Conservation (phyloP, 129 eudicot genomes). For the Logfia minima region DNA sequence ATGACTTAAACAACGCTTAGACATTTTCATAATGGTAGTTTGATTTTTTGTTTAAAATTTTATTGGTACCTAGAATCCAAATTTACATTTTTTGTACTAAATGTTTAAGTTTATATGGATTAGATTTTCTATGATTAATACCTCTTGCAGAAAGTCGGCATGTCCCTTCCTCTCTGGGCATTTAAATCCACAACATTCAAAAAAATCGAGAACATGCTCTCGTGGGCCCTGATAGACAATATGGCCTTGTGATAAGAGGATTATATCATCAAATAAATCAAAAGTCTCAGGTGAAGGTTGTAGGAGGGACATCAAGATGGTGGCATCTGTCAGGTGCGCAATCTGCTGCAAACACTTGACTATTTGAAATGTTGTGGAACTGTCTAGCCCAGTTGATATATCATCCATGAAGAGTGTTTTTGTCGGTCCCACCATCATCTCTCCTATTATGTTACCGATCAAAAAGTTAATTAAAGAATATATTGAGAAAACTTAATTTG, state of each 20-base stretch:
- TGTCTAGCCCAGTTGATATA: slow-evolving; percentile 94
- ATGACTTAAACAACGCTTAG: no score
- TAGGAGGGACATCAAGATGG: slow-evolving; percentile 84
- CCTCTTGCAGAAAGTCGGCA: slow-evolving; percentile 99
- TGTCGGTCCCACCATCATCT: slow-evolving; percentile 92
- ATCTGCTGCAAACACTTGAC: slow-evolving; percentile 93
- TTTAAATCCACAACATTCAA: slow-evolving; percentile 71
- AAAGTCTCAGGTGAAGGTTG: slow-evolving; percentile 98
- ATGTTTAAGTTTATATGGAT: no score
- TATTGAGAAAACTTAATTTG: background rate
- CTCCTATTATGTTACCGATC: slow-evolving; percentile 39
- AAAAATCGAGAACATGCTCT: slow-evolving; percentile 69
- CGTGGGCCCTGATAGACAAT: slow-evolving; percentile 90
- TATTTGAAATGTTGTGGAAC: slow-evolving; percentile 90
- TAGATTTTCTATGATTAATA: slow-evolving; percentile 11
- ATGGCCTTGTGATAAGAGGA: slow-evolving; percentile 82
- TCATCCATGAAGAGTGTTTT: slow-evolving; percentile 89
- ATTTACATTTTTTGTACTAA: no score
- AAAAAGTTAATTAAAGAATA: background rate
- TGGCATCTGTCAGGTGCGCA: slow-evolving; percentile 67
- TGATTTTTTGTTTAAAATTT: no score
- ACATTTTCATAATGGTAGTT: no score
- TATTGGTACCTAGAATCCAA: no score
- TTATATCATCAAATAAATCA: slow-evolving; percentile 80
- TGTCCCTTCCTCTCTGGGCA: slow-evolving; percentile 86